Evolutionary conservation across 2,329 filamentous ascomycete species (phyloP).

Genomic region (Lachnellula willkommii): DNA sequence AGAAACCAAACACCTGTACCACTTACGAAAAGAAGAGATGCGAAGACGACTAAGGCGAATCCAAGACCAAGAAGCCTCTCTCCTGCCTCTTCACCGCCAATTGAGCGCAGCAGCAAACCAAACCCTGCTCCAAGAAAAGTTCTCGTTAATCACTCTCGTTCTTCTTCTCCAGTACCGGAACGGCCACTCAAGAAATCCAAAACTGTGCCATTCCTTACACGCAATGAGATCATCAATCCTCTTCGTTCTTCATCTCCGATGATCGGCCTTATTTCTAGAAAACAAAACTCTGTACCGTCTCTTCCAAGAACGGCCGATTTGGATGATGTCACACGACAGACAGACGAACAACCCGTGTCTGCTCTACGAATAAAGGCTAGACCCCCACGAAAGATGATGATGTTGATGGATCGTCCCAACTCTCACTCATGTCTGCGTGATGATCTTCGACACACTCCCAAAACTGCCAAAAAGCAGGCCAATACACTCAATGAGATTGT

Average conservation of each 20-base stretch:
- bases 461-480: background rate
- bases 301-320: background rate
- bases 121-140: background rate
- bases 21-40: background rate
- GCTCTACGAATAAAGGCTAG: slow-evolving; percentile 28
- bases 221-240: background rate
- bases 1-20: background rate
- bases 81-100: background rate
- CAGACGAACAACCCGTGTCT: slow-evolving; percentile 12
- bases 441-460: background rate
- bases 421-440: slow-evolving; percentile 7
- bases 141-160: background rate
- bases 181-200: background rate
- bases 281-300: background rate
- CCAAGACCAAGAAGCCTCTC: background rate
- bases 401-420: slow-evolving; percentile 24
- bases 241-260: background rate
- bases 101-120: background rate
- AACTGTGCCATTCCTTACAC: background rate
- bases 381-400: slow-evolving; percentile 28
- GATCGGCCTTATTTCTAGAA: background rate
- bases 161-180: background rate
- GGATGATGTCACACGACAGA: background rate
- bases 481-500: slow-evolving; percentile 1
- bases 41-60: background rate